Evolutionary conservation across 176 grass and related monocot genomes (phyloP).

Genomic region (Musa beccarii): DNA sequence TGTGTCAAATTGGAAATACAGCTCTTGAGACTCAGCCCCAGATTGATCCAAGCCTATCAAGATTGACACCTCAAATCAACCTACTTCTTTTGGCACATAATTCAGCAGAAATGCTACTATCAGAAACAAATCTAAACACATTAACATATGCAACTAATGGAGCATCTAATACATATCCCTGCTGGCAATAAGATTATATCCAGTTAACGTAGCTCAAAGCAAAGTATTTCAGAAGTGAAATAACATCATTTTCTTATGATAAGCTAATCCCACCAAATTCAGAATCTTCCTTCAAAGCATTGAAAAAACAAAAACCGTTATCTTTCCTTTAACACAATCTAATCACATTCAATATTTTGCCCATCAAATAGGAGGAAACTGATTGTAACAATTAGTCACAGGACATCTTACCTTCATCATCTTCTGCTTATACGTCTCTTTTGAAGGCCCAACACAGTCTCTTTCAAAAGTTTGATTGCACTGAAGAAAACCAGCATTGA

Average conservation of each 20-base stretch:
- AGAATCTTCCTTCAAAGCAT: too few relatives aligned
- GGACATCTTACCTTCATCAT: slow-evolving; percentile 61
- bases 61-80: too few relatives aligned
- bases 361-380: neutral
- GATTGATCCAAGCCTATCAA: too few relatives aligned
- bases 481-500: slow-evolving; percentile 64
- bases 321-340: neutral
- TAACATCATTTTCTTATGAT: neutral
- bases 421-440: slow-evolving; percentile 45
- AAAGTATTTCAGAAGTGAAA: neutral
- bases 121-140: too few relatives aligned
- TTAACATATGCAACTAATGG: too few relatives aligned
- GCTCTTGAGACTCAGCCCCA: too few relatives aligned
- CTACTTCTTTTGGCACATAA: too few relatives aligned
- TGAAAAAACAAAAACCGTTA: neutral
- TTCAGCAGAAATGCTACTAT: too few relatives aligned
- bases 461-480: slow-evolving; percentile 71
- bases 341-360: neutral
- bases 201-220: neutral
- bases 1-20: too few relatives aligned
- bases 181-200: too few relatives aligned
- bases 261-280: too few relatives aligned
- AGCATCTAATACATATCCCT: too few relatives aligned
- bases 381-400: neutral
- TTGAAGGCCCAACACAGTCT: slow-evolving; percentile 67